Evolutionary conservation across 225 moss, liverwort and hornwort species (phyloP), one percentile per base, ranked within the genome.

Genomic region (Polytrichum commune): DNA sequence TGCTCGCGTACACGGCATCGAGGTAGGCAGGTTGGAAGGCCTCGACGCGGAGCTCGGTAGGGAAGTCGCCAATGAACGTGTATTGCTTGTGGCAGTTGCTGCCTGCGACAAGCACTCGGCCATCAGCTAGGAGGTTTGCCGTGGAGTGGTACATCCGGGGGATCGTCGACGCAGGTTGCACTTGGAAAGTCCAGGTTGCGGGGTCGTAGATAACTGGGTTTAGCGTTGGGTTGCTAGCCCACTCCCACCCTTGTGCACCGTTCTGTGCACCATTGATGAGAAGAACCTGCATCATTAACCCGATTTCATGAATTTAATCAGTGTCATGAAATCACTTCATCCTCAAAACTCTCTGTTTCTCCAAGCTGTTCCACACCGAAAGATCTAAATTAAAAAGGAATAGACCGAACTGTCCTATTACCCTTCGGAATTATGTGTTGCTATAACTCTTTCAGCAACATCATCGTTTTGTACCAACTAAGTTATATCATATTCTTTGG

Each of bases 131-230:
- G 2, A 96, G 78, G 56, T 96, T 96, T 5, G 95, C 91, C 0
- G 95, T 96, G 1, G 91, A 90, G 73, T 96, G 95, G 60, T 96
- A 96, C 77, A 96, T 9, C 0, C 95, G 91, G 18, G 95, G 78
- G 30, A 96, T 91, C 0, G 78, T 71, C 18, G 78, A 74, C 0
- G 95, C 81, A 23, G 76, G 88, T 67, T 90, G 87, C 13, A 74
- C 65, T 27, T 76, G 58, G 28, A 93, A 96, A 0, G 82, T 64
- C 72, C 67, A 55, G 5, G 82, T 22, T 0, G 64, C 68, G 0
- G 95, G 90, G 64, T 90, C 72, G 66, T 93, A 96, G 29, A 83
- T 29, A 5, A 90, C 77, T 0, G 95, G 95, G 68, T 63, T 93
- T 0, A 78, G 76, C 0, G 64, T 74, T 0, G 95, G 84, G 69